Evolutionary conservation across 2,329 filamentous ascomycete species (phyloP), one percentile per base, ranked within the genome.

Genomic region (Knufia fluminis): DNA sequence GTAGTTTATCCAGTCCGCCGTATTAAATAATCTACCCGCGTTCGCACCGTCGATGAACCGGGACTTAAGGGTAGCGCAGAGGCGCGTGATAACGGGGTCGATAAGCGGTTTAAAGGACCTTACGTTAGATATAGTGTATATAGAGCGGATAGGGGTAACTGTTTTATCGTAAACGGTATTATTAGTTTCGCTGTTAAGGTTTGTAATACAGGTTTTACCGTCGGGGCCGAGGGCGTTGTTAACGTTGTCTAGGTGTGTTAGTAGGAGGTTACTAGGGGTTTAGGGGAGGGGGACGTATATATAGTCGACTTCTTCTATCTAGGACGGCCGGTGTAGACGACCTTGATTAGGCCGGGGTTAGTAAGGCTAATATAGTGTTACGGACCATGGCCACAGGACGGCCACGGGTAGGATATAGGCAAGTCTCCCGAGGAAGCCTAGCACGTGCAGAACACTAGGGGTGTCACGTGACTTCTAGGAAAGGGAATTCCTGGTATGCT

Each of bases 301-400:
- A 40, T 28, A 6, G 23, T 28, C 7, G 7, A 20, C 23, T 48
- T 52, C 23, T n/a, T 52, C 54, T 43, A 59, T 50, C 62, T 61
- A 4, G 57, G 60, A 43, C 66, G 60, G 17, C 61, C 62, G 51
- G 54, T 63, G 35, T 69, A 71, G 7, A 71, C 54, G 1, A 60
- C 61, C 44, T 65, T 65, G 51, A 66, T 61, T 46, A 71, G 49
- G 22, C 65, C 62, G 0, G 68, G 68, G 0, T 62, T 57, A 46
- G 69, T 64, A 3, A 71, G 54, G 33, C 66, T 64, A 1, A 71
- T 52, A 2, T 66, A 52, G 33, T n/a, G n/a, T 67, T 68, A 3
- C 69, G 70, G 0, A 61, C 67, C n/a, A 71, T 64, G 6, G 66
- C 66, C 2, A 72, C 66, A 6, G 69, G 62, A 0, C 68, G 8